phyloP scores from a whole-genome alignment of 768 basidiomycete genomes.

The Leccinum sublutescens region DNA sequence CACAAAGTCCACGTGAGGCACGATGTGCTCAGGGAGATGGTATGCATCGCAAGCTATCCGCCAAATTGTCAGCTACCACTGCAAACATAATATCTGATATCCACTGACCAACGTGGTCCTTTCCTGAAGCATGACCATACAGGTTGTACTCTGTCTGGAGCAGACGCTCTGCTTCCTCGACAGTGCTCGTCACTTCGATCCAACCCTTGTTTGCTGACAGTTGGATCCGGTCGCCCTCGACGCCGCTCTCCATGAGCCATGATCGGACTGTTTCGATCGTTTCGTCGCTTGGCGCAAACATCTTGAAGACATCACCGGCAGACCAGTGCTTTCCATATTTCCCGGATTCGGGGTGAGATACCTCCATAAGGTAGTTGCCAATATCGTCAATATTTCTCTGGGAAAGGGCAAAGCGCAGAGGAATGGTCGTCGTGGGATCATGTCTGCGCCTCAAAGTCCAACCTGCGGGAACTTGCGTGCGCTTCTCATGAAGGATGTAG shows the following conservation, averaged over 20 bases:
- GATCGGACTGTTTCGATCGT: slow-evolving; percentile 24
- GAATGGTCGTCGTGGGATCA: slow-evolving; percentile 27
- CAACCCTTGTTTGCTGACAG: slow-evolving; percentile 23
- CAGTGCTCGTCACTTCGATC: slow-evolving; percentile 28
- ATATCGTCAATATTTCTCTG: slow-evolving; percentile 32
- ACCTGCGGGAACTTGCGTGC: slow-evolving; percentile 31
- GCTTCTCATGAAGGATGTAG: slow-evolving; percentile 40
- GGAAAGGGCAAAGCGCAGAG: slow-evolving; percentile 32
- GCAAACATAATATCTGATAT: background rate
- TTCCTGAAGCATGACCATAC: slow-evolving; percentile 29
- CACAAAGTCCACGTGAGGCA: slow-evolving; percentile 35
- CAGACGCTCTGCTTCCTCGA: slow-evolving; percentile 34
- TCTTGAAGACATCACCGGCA: slow-evolving; percentile 23
- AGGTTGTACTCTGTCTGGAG: slow-evolving; percentile 35
- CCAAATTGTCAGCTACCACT: background rate
- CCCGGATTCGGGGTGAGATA: slow-evolving; percentile 34
- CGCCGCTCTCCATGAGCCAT: slow-evolving; percentile 31
- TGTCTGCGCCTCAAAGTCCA: slow-evolving; percentile 42
- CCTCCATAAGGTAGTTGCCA: slow-evolving; percentile 29
- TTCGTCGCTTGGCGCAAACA: slow-evolving; percentile 29
- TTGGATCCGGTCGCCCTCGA: slow-evolving; percentile 22
- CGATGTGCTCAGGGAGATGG: slow-evolving; percentile 32
- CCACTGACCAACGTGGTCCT: slow-evolving; percentile 29
- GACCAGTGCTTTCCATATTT: slow-evolving; percentile 36
- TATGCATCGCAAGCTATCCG: slow-evolving; percentile 34